These are phyloP conservation scores for Mollisiaceae sp. DNA, from an alignment of 2,329 filamentous ascomycete species.

Conservation along the genomic window DNA sequence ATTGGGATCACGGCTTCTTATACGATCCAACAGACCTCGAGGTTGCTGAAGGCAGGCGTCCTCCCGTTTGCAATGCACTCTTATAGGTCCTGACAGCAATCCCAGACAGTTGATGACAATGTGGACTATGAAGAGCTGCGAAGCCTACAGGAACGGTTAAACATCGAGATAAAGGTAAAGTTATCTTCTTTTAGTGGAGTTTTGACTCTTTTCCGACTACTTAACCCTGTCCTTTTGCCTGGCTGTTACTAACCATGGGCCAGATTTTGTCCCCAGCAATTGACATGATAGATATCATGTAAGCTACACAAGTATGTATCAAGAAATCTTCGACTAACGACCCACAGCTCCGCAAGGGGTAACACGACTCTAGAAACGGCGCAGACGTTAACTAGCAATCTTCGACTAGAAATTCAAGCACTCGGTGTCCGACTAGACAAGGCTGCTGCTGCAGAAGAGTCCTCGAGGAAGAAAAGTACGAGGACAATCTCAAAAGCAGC, in stretches of 20 bases:
- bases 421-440: conserved; percentile 77
- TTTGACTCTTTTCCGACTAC: neutral
- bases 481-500: conserved; percentile 56
- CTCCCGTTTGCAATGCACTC: neutral
- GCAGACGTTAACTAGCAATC: conserved; percentile 77
- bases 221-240: neutral
- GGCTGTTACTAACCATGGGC: conserved; percentile 4
- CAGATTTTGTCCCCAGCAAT: conserved; percentile 89
- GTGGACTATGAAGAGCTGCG: conserved; percentile 72
- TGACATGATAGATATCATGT: conserved; percentile 91
- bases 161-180: conserved; percentile 81
- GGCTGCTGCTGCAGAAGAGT: conserved; percentile 69
- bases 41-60: conserved; percentile 68
- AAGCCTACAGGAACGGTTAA: conserved; percentile 72
- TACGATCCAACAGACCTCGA: conserved; percentile 81
- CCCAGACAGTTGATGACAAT: conserved; percentile 71
- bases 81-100: conserved; percentile 16
- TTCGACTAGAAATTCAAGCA: conserved; percentile 82
- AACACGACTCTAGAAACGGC: conserved; percentile 85
- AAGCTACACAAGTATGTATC: conserved; percentile 44
- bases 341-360: conserved; percentile 66
- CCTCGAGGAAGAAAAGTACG: conserved; percentile 48
- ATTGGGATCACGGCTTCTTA: conserved; percentile 85
- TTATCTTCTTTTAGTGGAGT: conserved; percentile 1
- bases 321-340: conserved; percentile 27